These are phyloP conservation scores for Microcera coccophila DNA, from an alignment of 2,329 filamentous ascomycete genomes.

Conservation along the genomic window DNA sequence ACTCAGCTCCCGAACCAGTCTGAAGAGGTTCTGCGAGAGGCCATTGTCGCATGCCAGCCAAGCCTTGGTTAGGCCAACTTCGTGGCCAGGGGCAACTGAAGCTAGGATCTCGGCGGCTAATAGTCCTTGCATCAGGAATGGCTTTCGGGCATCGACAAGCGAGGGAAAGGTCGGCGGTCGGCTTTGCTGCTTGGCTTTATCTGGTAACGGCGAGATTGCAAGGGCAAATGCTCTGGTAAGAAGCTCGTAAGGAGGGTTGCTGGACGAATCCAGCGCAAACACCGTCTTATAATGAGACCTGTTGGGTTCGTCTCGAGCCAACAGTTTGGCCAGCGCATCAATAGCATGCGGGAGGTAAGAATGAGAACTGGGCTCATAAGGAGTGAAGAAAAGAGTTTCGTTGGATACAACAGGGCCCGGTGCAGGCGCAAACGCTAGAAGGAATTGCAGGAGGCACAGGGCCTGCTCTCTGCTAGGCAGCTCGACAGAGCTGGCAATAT, in stretches of 20 bases:
- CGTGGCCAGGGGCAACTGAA: conserved; percentile 66
- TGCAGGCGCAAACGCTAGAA: conserved; percentile 82
- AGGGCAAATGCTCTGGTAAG: conserved; percentile 84
- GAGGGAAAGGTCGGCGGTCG: conserved; percentile 59
- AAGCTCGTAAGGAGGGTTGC: conserved; percentile 67
- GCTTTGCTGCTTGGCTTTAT: conserved; percentile 49
- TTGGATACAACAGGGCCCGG: conserved; percentile 60
- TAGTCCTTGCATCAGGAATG: conserved; percentile 87
- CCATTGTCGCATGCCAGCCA: conserved; percentile 85
- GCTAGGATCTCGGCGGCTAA: conserved; percentile 86
- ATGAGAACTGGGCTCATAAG: conserved; percentile 77
- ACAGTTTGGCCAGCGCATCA: conserved; percentile 83
- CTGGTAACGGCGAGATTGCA: conserved; percentile 79
- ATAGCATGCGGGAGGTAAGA: conserved; percentile 86
- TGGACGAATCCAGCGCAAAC: conserved; percentile 67
- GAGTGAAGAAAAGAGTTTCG: conserved; percentile 67
- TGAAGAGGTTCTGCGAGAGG: conserved; percentile 75
- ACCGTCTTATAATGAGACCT: conserved; percentile 77
- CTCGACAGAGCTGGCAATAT: conserved; percentile 75
- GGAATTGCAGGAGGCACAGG: conserved; percentile 78
- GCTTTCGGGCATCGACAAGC: conserved; percentile 77
- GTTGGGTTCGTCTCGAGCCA: conserved; percentile 92
- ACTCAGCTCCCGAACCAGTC: conserved; percentile 69
- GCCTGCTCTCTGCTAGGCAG: conserved; percentile 85
- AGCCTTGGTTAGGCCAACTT: conserved; percentile 65